Evolutionary conservation across 768 basidiomycete genomes (phyloP).

Genomic region (Rhizopogon vinicolor): DNA sequence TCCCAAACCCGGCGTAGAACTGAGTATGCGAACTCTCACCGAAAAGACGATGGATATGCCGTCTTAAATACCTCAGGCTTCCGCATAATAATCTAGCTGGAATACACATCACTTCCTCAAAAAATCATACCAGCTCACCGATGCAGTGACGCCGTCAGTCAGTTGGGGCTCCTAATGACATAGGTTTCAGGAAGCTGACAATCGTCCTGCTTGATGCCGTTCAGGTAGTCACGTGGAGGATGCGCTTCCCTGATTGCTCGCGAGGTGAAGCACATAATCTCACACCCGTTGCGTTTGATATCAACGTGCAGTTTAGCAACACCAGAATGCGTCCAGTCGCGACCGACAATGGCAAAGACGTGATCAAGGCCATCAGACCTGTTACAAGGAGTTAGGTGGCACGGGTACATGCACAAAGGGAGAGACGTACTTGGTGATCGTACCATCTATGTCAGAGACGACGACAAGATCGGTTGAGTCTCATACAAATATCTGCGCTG

Average conservation of each 20-base stretch:
- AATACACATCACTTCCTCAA: background rate
- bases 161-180: slow-evolving; percentile 98
- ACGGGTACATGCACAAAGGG: background rate
- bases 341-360: slow-evolving; percentile 95
- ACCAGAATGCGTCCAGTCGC: slow-evolving; percentile 97
- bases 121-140: slow-evolving; percentile 50
- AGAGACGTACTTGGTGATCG: slow-evolving; percentile 85
- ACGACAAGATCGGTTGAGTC: slow-evolving; percentile 87
- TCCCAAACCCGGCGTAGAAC: slow-evolving; percentile 98
- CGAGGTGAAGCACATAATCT: slow-evolving; percentile 96
- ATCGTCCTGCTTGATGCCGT: slow-evolving; percentile 91
- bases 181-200: slow-evolving; percentile 97
- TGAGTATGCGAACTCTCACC: slow-evolving; percentile 66
- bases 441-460: slow-evolving; percentile 97
- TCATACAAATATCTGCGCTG: slow-evolving; percentile 95
- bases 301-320: slow-evolving; percentile 98
- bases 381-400: background rate
- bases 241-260: slow-evolving; percentile 98
- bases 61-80: slow-evolving; percentile 99
- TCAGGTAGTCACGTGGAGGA: slow-evolving; percentile 90
- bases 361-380: slow-evolving; percentile 97
- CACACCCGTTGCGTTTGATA: slow-evolving; percentile 93
- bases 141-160: slow-evolving; percentile 90
- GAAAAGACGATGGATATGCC: slow-evolving; percentile 95
- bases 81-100: slow-evolving; percentile 95